Base-by-base conservation (phyloP, 495 filamentous ascomycete genomes). In the Peziza echinospora region DNA sequence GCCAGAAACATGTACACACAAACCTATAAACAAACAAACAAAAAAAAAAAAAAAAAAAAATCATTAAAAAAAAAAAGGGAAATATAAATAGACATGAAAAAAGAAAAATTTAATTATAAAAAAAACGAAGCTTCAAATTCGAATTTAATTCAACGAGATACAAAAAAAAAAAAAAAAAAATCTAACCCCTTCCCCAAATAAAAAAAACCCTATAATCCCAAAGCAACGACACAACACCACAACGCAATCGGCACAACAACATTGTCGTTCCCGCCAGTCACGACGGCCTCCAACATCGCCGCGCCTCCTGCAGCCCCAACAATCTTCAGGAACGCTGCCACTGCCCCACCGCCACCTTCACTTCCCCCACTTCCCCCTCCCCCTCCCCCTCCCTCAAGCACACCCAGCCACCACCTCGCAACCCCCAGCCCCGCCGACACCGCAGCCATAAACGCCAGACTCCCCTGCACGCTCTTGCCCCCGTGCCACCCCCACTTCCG, bases 181-280 rank as follows among this genome's bases (percentile, higher is more conserved):
- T n/a, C n/a, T n/a, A n/a, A n/a, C n/a, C n/a, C n/a, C n/a, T n/a
- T n/a, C n/a, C n/a, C n/a, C n/a, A n/a, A n/a, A n/a, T n/a, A n/a
- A n/a, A n/a, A 34, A 34, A 37, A 37, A 37, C 0, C 21, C 64
- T 68, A 89, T 47, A 91, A 61, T 28, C 72, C 71, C 53, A 92
- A 62, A 5, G 78, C 78, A 55, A 84, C 77, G 49, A 93, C 84
- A 52, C 89, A 70, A 54, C 82, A 67, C 89, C 89, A 99, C 44
- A 96, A 63, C 46, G 91, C 78, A 34, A 96, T 73, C n/a, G 91
- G 91, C 51, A 96, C 89, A 46, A 94, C 73, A 22, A 99, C 87
- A 67, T 99, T 99, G 66, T 99, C 89, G 68, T 99, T 99, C 44
- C 85, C 89, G 9, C 89, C 91, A 41, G 91, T 96, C 47, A 96